Evolutionary conservation across 768 basidiomycete species (phyloP).

Genomic region (Pulveroboletus ravenelii): DNA sequence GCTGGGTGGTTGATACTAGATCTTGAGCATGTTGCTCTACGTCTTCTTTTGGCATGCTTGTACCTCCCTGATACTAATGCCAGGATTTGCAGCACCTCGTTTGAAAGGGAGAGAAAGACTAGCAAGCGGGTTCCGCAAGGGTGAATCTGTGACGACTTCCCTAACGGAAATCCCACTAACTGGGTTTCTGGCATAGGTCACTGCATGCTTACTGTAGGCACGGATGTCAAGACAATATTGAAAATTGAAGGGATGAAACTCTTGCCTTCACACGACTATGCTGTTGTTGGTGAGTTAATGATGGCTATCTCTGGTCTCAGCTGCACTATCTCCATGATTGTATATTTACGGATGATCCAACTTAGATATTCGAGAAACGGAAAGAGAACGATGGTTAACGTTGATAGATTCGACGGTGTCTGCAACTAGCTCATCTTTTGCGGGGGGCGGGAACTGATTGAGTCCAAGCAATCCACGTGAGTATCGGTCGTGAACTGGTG

Average conservation of each 20-base stretch:
- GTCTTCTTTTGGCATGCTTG: not conserved
- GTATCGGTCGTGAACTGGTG: not conserved
- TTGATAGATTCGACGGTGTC: conserved; percentile 70
- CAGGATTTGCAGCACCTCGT: conserved; percentile 43
- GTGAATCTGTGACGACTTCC: conserved; percentile 30
- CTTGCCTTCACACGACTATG: conserved; percentile 81
- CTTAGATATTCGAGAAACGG: conserved; percentile 43
- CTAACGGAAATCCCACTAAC: not conserved
- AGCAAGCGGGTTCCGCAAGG: conserved; percentile 49
- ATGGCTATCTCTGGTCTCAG: not conserved
- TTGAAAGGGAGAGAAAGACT: conserved; percentile 76
- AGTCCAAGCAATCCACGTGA: conserved; percentile 24
- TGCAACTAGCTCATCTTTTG: conserved; percentile 6
- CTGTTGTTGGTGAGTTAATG: conserved; percentile 59
- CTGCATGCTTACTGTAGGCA: conserved; percentile 81
- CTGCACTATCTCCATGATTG: not conserved
- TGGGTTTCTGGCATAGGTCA: conserved; percentile 38
- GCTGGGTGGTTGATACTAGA: not conserved
- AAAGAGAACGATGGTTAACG: conserved; percentile 51
- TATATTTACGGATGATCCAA: not conserved
- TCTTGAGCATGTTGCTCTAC: not conserved
- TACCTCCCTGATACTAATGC: not conserved
- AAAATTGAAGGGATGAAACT: conserved; percentile 45
- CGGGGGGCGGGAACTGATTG: conserved; percentile 8
- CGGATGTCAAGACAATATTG: conserved; percentile 43